Percentiles rank a stretch among this genome's conserved stretches.
Evolutionary conservation across 306 rosid species (phyloP).

Genomic region (Canavalia ensiformis): DNA sequence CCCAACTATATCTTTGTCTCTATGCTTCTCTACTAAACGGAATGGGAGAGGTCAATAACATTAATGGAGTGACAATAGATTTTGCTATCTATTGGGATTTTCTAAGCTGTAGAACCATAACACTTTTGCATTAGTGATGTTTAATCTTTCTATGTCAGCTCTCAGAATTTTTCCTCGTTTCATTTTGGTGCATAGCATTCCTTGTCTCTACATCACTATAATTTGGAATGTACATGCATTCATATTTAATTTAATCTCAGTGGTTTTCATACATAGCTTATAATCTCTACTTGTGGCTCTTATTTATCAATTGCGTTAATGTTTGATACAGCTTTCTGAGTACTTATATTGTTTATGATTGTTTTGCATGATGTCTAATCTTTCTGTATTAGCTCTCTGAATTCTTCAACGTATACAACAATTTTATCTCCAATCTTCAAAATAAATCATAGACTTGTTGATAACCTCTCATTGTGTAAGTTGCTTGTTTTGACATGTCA

Average conservation of each 20-base stretch:
- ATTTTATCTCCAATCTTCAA: slow-evolving; percentile 7
- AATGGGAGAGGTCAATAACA: background rate
- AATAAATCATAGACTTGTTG: background rate
- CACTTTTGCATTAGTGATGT: slow-evolving; percentile 25
- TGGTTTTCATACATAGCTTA: background rate
- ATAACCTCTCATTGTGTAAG: slow-evolving; percentile 18
- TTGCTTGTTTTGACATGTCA: slow-evolving; percentile 42
- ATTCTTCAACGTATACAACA: slow-evolving; percentile 9
- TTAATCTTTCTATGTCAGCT: slow-evolving; percentile 14
- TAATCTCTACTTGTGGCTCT: slow-evolving; percentile 7
- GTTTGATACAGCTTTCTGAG: slow-evolving; percentile 1
- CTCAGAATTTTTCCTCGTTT: slow-evolving; percentile 18
- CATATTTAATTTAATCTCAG: slow-evolving; percentile 8
- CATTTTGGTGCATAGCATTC: background rate
- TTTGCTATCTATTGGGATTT: background rate
- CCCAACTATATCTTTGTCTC: slow-evolving; percentile 3
- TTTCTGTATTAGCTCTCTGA: slow-evolving; percentile 35
- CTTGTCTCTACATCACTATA: background rate
- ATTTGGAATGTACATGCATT: slow-evolving; percentile 28
- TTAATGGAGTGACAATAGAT: background rate
- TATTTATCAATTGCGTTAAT: background rate
- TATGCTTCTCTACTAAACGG: background rate
- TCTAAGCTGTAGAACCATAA: background rate
- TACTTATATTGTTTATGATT: slow-evolving; percentile 18
- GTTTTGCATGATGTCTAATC: slow-evolving; percentile 39